Base-by-base conservation (phyloP, 2,329 filamentous ascomycete species). In the Seiridium unicorne region DNA sequence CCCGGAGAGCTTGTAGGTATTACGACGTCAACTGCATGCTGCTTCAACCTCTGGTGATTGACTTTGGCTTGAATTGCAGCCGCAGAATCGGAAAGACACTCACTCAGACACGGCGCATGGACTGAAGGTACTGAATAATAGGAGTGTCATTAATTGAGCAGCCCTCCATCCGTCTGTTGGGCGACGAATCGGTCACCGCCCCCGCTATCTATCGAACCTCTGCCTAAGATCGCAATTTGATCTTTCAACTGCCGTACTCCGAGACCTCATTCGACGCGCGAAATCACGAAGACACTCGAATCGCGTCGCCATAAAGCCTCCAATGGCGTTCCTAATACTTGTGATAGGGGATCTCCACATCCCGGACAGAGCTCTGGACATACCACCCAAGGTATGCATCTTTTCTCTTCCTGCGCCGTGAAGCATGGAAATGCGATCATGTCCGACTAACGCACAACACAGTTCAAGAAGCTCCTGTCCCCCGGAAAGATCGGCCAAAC, bases 261-360 rank as follows among this genome's bases (percentile, higher is more conserved):
- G 18, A 26, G 18, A 26, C 18, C 18, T 26, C 18, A 26, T 26
- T 26, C 18, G 18, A 26, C 18, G 18, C 18, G 18, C 18, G 2
- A 26, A 26, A 26, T 26, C 18, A 26, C 18, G 2, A 26, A 26
- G 2, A 1, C 18, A 26, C 18, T 26, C 18, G 18, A 26, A 26
- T 26, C 18, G 18, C 18, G 18, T 26, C 2, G 18, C 18, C 18
- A 26, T 26, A 26, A 26, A 26, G 18, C 18, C 18, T 26, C 18
- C 18, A 26, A 92, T 94, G 81, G 92, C 92, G 65, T 92, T 94
- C 78, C 84, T 97, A 67, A 93, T 96, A 73, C 86, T 97, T 73
- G 92, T 95, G 72, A 92, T 97, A 68, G 92, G 92, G 75, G 93
- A 97, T 80, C 86, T 97, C 58, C 93, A 96, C 80, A 96, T 97